phyloP scores from a whole-genome alignment of 2,329 filamentous ascomycete genomes.

The Penicillium sp. region DNA sequence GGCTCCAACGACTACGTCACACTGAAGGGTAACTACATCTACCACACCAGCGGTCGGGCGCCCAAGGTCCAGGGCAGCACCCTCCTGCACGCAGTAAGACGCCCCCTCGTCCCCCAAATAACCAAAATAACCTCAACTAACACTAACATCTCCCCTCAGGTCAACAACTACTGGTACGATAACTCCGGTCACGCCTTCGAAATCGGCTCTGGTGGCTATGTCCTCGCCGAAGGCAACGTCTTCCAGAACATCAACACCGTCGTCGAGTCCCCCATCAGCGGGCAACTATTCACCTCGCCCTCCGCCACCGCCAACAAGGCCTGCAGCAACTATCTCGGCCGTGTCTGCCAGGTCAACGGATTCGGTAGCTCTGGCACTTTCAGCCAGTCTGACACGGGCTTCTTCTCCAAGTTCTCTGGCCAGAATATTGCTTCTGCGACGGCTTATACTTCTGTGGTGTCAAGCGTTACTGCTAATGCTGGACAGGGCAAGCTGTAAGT shows the following conservation, averaged over 20 bases:
- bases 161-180: conserved; percentile 64
- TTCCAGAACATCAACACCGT: conserved; percentile 57
- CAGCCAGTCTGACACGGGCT: conserved; percentile 46
- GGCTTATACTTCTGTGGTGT: conserved; percentile 37
- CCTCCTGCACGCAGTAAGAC: conserved; percentile 54
- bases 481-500: conserved; percentile 49
- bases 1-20: conserved; percentile 60
- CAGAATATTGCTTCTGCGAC: conserved; percentile 54
- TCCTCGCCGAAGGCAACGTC: conserved; percentile 60
- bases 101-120: too few species aligned
- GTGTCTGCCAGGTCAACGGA: conserved; percentile 54
- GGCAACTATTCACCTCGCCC: conserved; percentile 43
- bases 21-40: conserved; percentile 62
- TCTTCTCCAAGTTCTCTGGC: conserved; percentile 55
- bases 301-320: conserved; percentile 37
- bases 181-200: conserved; percentile 62
- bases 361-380: conserved; percentile 43
- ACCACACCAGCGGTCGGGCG: conserved; percentile 58
- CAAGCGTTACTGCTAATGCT: conserved; percentile 44
- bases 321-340: conserved; percentile 52
- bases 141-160: conserved; percentile 20
- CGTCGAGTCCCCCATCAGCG: conserved; percentile 42
- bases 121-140: neutral
- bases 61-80: conserved; percentile 60
- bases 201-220: conserved; percentile 45